Base-by-base conservation (phyloP, 2,329 filamentous ascomycete species). In the Septoria petroselini region DNA sequence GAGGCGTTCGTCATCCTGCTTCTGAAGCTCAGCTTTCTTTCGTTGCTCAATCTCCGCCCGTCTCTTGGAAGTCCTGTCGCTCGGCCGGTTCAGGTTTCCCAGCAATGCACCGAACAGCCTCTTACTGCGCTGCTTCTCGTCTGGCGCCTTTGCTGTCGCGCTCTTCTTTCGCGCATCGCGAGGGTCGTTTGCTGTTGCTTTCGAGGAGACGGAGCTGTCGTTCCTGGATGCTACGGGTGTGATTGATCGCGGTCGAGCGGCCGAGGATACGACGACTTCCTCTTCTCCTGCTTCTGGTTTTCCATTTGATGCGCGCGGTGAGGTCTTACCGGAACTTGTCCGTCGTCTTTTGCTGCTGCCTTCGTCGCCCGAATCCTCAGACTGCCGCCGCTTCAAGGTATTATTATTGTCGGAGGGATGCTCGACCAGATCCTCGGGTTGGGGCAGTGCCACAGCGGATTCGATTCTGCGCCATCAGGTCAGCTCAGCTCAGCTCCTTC, bases 51-150 rank as follows among this genome's bases (percentile, higher is more conserved):
- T 72, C 93, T 90, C 67, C 91, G 90, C 67, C 91, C 90, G 54
- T 79, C 80, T 50, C 87, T 83, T 61, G 81, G 83, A 70, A 80
- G 85, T 70, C 85, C 58, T 72, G 76, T 73, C 59, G 75, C 79
- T 65, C 79, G 84, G 52, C 12, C 45, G 53, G 29, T 64, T 64
- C 39, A 65, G 42, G 34, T 59, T 64, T 19, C 62, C 62, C 21
- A 64, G 50, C 12, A 66, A 43, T 21, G 62, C 87, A 54, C 91
- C 91, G 65, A 96, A 96, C 53, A 97, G 76, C 45, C 91, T 81
- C 69, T 87, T 85, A 17, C 88, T 87, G 30, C 91, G 85, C 66
- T 87, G 89, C 68, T 84, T 88, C 66, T 97, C 91, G 62, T 94
- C 86, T 5, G 43, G 34, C 18, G 21, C 43, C 14, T 47, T 47